Evolutionary conservation across 352 stramenopile species (phyloP).

Genomic region (Phytophthora vignae): DNA sequence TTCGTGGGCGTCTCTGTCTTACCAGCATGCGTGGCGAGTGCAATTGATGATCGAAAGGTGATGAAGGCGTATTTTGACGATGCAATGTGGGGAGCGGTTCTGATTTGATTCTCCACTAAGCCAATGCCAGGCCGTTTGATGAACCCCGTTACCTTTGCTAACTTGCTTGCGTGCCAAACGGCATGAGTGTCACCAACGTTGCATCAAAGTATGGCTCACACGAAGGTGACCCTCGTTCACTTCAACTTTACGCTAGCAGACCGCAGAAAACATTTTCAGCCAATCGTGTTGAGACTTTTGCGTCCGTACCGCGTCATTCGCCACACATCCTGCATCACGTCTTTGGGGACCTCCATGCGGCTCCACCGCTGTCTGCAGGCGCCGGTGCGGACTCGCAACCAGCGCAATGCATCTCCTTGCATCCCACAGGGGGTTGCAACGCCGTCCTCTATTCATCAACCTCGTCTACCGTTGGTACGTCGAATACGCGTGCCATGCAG

Average conservation of each 20-base stretch:
- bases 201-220: no score
- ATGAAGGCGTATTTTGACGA: no score
- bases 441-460: neutral
- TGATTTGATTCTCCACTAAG: no score
- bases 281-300: neutral
- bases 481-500: neutral
- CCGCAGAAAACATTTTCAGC: neutral
- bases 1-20: no score
- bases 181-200: neutral
- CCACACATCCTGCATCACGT: no score
- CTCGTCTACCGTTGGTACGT: constrained; percentile 20
- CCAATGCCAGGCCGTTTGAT: no score
- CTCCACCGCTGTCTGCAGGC: constrained; percentile 24
- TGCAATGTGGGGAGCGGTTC: no score
- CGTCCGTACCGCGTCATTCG: constrained; percentile 6
- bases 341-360: constrained; percentile 19
- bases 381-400: constrained; percentile 20
- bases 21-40: no score
- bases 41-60: no score
- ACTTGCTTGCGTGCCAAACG: no score
- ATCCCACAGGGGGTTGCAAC: neutral
- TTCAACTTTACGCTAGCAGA: neutral
- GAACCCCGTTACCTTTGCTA: no score
- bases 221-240: no score
- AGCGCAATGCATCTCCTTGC: neutral